Base-by-base conservation (phyloP, 1,139 yeast species). In the Hemisphaericaspora xylanilytica region DNA sequence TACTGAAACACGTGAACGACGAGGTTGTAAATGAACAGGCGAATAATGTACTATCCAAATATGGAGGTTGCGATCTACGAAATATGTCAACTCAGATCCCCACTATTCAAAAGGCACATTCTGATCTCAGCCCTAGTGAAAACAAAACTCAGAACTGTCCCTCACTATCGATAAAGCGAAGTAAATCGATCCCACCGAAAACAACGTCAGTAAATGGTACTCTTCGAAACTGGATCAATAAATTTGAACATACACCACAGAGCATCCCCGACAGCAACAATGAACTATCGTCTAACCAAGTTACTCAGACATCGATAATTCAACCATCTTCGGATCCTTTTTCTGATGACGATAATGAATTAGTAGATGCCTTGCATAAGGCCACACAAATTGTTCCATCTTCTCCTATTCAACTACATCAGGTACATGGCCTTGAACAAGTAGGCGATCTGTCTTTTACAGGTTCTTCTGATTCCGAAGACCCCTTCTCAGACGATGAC, bases 31-130 rank as follows among this genome's bases (percentile, higher is more conserved):
- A 60, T 42, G 71, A 66, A 35, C 65, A 61, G 38, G 60, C 70
- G 1, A 62, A 59, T 38, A 61, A 63, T 31, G 63, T 70, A 42
- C 51, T 70, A n/a, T 45, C 53, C n/a, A 68, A 67, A 41, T 69
- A 67, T 47, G 74, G 73, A 1, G 50, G 16, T 5, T 25, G 60
- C 16, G 63, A 59, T 13, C 56, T 61, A 37, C 51, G 54, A 22
- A 60, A 61, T 40, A 54, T 59, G 7, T 35, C 47, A 26, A 47
- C 58, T 18, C 24, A 29, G 11, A 8, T 22, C 33, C 56, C 63
- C 5, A 20, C 8, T 2, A 65, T 58, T 15, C 47, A 44, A 20
- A 50, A 65, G 37, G 55, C 67, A 4, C 47, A 38, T 12, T 65
- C 72, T 4, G 71, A 65, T 40, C 36, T 58, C 2, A 49, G 55